These are phyloP conservation scores for Xylaria nigripes DNA, from an alignment of 495 filamentous ascomycete genomes.

Conservation along the genomic window DNA sequence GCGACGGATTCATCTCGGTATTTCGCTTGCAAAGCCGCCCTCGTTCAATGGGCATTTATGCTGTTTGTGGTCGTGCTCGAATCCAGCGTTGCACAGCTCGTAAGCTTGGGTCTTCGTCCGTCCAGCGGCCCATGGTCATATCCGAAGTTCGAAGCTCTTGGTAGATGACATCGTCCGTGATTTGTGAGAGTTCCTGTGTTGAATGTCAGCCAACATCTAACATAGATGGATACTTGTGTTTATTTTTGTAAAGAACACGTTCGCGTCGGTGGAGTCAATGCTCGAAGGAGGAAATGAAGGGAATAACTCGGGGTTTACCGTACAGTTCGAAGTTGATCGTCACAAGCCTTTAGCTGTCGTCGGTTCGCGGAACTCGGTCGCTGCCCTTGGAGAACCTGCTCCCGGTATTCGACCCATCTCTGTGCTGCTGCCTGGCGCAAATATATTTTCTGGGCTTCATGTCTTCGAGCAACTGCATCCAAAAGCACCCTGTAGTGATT, in stretches of 20 bases:
- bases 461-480: constrained; percentile 70
- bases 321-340: constrained; percentile 56
- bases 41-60: constrained; percentile 11
- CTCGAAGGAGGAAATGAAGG: background rate
- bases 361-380: constrained; percentile 50
- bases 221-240: background rate
- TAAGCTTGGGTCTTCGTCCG: constrained; percentile 58
- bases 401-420: constrained; percentile 71
- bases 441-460: constrained; percentile 80
- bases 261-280: background rate
- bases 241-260: no score
- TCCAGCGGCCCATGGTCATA: constrained; percentile 62
- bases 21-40: background rate
- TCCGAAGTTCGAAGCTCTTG: constrained; percentile 58
- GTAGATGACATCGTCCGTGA: constrained; percentile 61
- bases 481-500: constrained; percentile 55
- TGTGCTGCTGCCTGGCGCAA: constrained; percentile 67
- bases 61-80: constrained; percentile 31
- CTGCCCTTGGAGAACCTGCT: constrained; percentile 56
- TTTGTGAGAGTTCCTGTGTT: constrained; percentile 55
- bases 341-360: constrained; percentile 49
- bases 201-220: constrained; percentile 9
- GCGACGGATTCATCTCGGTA: constrained; percentile 1
- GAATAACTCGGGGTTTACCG: constrained; percentile 20
- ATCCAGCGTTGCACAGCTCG: constrained; percentile 45